Conservation (phyloP, 306 rosid genomes). For the Cercis canadensis region DNA sequence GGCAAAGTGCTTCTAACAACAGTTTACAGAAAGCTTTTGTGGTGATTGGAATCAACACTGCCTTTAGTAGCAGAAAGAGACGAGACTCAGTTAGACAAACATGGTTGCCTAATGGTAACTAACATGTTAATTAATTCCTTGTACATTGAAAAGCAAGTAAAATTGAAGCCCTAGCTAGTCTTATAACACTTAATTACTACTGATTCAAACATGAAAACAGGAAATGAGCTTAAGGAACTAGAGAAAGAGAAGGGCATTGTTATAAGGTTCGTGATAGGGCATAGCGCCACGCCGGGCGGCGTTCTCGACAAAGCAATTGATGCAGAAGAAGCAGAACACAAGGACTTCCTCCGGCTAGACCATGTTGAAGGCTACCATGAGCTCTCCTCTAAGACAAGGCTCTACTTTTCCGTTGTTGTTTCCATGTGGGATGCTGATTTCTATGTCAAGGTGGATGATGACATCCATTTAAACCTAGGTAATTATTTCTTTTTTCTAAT, state of each 20-base stretch:
- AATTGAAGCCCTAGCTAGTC: too few species aligned
- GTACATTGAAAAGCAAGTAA: too few species aligned
- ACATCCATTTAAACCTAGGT: slow-evolving; percentile 84
- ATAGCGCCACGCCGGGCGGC: slow-evolving; percentile 67
- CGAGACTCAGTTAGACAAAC: slow-evolving; percentile 77
- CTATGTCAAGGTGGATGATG: slow-evolving; percentile 92
- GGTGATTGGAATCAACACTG: slow-evolving; percentile 90
- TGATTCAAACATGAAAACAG: slow-evolving; percentile 34
- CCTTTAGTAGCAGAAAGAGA: slow-evolving; percentile 81
- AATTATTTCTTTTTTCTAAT: neutral
- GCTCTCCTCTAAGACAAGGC: slow-evolving; percentile 84
- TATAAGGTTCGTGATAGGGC: slow-evolving; percentile 85
- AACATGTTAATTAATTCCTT: too few species aligned
- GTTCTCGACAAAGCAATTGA: slow-evolving; percentile 72
- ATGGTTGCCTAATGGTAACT: slow-evolving; percentile 80
- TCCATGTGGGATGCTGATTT: slow-evolving; percentile 86
- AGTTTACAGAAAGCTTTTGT: slow-evolving; percentile 69
- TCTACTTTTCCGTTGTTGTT: slow-evolving; percentile 70
- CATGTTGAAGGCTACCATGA: slow-evolving; percentile 90
- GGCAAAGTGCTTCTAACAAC: slow-evolving; percentile 24
- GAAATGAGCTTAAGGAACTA: slow-evolving; percentile 54
- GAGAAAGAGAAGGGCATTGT: slow-evolving; percentile 89
- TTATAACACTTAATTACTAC: neutral
- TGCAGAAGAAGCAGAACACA: slow-evolving; percentile 71
- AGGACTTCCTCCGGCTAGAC: slow-evolving; percentile 72